Conservation (phyloP, 2,329 filamentous ascomycete species). For the Colletotrichum sidae region DNA sequence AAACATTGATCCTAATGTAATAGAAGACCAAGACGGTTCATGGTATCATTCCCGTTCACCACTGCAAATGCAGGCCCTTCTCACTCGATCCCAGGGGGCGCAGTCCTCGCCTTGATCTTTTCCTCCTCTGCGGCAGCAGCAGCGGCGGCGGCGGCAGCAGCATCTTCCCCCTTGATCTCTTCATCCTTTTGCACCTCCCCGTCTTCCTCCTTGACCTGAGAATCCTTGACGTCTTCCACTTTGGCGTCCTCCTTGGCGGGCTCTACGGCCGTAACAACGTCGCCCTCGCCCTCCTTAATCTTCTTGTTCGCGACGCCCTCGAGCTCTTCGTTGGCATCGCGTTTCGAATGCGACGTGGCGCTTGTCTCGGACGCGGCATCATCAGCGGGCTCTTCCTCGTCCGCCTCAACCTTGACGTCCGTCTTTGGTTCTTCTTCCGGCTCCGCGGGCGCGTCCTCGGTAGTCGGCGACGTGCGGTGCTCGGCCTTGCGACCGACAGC, state of each 20-base stretch:
- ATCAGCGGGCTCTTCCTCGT: slow-evolving; percentile 38
- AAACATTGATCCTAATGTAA: neutral
- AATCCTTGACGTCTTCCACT: slow-evolving; percentile 37
- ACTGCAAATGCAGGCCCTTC: neutral
- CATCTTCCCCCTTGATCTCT: neutral
- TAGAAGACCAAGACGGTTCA: slow-evolving; percentile 18
- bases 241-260: slow-evolving; percentile 39
- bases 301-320: slow-evolving; percentile 57
- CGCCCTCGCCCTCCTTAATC: slow-evolving; percentile 55
- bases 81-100: neutral
- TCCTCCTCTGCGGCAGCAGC: neutral
- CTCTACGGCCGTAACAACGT: slow-evolving; percentile 30
- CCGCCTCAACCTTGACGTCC: neutral
- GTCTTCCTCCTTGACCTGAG: slow-evolving; percentile 15
- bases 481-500: slow-evolving; percentile 66
- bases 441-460: slow-evolving; percentile 33
- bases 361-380: slow-evolving; percentile 47
- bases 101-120: neutral
- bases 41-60: slow-evolving; percentile 32
- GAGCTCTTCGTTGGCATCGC: slow-evolving; percentile 64
- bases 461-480: slow-evolving; percentile 43
- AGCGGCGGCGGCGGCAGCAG: neutral
- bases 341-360: slow-evolving; percentile 60
- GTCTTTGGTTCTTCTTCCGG: neutral
- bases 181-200: slow-evolving; percentile 9